These are phyloP conservation scores for Penicillium silybi DNA, from an alignment of 495 filamentous ascomycete species.

Conservation along the genomic window DNA sequence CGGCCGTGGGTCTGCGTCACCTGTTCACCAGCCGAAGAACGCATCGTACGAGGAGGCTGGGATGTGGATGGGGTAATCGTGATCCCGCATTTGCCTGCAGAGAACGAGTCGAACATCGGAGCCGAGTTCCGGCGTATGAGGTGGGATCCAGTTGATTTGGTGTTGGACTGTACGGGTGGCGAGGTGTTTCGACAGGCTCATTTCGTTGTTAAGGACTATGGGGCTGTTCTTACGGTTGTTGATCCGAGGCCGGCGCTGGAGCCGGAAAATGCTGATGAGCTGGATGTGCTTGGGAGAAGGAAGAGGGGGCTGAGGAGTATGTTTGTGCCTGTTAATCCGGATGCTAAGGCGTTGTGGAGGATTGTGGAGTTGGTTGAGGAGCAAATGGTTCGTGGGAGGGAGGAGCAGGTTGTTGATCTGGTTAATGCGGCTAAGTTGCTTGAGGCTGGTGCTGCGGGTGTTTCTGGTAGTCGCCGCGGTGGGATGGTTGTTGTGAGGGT, in stretches of 20 bases:
- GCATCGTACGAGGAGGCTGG: conserved; percentile 18
- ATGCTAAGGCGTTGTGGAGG: conserved; percentile 24
- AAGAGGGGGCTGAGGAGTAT: conserved; percentile 28
- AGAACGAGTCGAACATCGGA: conserved; percentile 26
- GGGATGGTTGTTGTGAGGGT: conserved; percentile 36
- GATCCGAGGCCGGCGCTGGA: conserved; percentile 25
- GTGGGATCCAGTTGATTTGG: conserved; percentile 37
- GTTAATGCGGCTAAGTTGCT: conserved; percentile 26
- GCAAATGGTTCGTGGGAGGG: conserved; percentile 26
- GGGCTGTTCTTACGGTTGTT: conserved; percentile 35
- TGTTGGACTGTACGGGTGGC: conserved; percentile 36
- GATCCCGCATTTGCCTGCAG: conserved; percentile 19
- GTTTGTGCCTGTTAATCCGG: conserved; percentile 40
- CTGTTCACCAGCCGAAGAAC: conserved; percentile 28
- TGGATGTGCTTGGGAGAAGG: conserved; percentile 13
- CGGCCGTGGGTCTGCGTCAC: conserved; percentile 43
- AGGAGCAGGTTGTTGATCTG: conserved; percentile 32
- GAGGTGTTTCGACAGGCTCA: conserved; percentile 33
- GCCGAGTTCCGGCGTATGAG: conserved; percentile 26
- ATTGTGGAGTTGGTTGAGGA: conserved; percentile 37
- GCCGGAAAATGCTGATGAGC: conserved; percentile 4
- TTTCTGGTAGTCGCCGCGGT: conserved; percentile 23
- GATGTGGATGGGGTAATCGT: conserved; percentile 33
- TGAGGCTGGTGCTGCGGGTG: conserved; percentile 24
- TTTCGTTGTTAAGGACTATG: conserved; percentile 35